phyloP scores from a whole-genome alignment of 1,139 yeast genomes.

The Candida labiduridarum region DNA sequence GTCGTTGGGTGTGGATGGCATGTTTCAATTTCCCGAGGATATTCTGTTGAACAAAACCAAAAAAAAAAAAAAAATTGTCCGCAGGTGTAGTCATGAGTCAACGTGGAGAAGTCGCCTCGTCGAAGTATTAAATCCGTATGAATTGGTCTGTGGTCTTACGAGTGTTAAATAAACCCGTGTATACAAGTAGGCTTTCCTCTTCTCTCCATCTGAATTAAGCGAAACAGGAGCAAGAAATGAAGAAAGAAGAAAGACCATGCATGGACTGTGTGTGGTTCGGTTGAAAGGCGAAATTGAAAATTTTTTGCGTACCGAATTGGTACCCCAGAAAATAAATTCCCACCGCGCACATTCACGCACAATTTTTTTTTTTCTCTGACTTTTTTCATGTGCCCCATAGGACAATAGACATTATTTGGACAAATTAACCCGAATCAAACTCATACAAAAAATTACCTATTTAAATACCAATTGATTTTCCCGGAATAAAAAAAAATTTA shows the following conservation, averaged over 20 bases:
- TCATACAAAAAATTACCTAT: not conserved
- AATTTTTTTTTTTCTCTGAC: not conserved
- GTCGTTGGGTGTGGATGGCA: not conserved
- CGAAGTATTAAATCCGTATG: too few relatives aligned
- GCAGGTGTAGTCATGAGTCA: not conserved
- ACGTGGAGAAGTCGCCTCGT: not conserved
- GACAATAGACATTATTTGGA: not conserved
- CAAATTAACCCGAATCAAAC: not conserved
- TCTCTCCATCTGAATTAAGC: too few relatives aligned
- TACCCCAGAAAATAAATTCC: not conserved
- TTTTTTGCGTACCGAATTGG: not conserved
- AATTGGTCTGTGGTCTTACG: not conserved
- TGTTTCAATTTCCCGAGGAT: not conserved
- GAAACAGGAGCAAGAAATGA: not conserved
- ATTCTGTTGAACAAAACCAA: not conserved
- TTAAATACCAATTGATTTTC: not conserved
- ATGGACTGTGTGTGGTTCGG: not conserved
- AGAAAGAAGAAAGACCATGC: not conserved
- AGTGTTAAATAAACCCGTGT: not conserved
- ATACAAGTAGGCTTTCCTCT: too few relatives aligned
- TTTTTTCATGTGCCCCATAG: slow-evolving; percentile 1
- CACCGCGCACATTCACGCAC: not conserved
- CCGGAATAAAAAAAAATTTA: not conserved
- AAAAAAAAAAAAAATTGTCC: not conserved
- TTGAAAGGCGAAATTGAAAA: not conserved